These are phyloP conservation scores for Arxiozyma slooffiae DNA, from an alignment of 1,139 yeast species.

Conservation along the genomic window DNA sequence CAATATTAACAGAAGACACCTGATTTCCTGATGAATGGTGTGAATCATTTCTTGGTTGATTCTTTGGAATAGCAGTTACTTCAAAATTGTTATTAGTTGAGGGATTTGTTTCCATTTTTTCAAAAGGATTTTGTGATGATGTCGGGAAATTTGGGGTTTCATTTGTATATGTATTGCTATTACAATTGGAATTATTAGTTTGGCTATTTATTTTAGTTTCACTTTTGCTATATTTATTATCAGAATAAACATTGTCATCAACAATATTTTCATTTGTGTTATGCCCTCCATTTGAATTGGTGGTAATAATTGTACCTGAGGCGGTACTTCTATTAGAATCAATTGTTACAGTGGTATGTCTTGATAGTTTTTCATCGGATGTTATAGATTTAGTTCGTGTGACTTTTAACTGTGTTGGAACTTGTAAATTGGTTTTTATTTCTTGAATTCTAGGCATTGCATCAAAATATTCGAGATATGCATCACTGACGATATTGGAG, in stretches of 20 bases:
- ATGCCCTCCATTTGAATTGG: background rate
- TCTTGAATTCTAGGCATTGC: conserved; percentile 21
- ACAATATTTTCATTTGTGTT: background rate
- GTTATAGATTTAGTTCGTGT: conserved; percentile 7
- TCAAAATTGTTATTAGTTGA: background rate
- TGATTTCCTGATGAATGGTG: conserved; percentile 13
- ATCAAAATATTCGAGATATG: conserved; percentile 24
- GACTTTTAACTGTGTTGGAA: background rate
- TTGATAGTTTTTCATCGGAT: conserved; percentile 10
- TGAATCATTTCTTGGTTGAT: conserved; percentile 6
- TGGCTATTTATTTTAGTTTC: background rate
- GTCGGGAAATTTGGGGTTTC: background rate
- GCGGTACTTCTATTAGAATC: conserved; percentile 4
- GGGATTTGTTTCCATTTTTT: background rate
- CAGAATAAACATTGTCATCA: background rate
- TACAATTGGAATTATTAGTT: conserved; percentile 7
- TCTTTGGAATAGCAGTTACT: conserved; percentile 1
- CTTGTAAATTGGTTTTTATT: background rate
- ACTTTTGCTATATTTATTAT: background rate
- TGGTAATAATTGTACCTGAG: background rate
- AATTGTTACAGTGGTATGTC: conserved; percentile 6
- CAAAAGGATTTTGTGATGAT: background rate
- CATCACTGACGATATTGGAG: conserved; percentile 14
- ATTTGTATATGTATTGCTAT: background rate
- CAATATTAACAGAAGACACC: conserved; percentile 1